phyloP scores from a whole-genome alignment of 495 filamentous ascomycete species.

The Cryomyces minteri region DNA sequence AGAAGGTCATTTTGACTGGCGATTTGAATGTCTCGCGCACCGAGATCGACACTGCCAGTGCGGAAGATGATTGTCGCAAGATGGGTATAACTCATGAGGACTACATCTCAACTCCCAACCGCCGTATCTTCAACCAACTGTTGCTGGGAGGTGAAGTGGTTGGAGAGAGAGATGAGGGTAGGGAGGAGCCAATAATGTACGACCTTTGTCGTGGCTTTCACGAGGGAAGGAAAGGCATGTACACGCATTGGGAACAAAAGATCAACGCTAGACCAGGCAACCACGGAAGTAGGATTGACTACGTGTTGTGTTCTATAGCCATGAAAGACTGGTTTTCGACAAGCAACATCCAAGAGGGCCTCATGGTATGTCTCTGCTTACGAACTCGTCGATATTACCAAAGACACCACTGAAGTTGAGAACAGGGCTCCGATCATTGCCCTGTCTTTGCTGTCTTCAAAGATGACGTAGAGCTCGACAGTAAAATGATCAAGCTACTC shows the following conservation, averaged over 20 bases:
- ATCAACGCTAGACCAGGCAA: slow-evolving; percentile 82
- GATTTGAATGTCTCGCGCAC: slow-evolving; percentile 78
- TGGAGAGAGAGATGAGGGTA: slow-evolving; percentile 49
- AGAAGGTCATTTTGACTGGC: slow-evolving; percentile 66
- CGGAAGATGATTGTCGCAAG: slow-evolving; percentile 51
- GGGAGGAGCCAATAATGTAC: slow-evolving; percentile 59
- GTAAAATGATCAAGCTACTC: slow-evolving; percentile 31
- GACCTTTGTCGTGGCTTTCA: slow-evolving; percentile 80
- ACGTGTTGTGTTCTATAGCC: slow-evolving; percentile 62
- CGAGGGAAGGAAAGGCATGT: slow-evolving; percentile 69
- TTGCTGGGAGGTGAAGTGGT: slow-evolving; percentile 52
- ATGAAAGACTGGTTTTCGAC: slow-evolving; percentile 75
- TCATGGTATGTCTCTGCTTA: slow-evolving; percentile 36
- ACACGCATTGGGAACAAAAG: slow-evolving; percentile 83
- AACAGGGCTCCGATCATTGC: slow-evolving; percentile 82
- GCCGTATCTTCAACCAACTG: slow-evolving; percentile 72
- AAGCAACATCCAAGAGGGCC: slow-evolving; percentile 87
- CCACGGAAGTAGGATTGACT: slow-evolving; percentile 81
- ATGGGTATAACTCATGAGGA: slow-evolving; percentile 43
- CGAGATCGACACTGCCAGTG: slow-evolving; percentile 54
- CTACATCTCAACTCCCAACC: slow-evolving; percentile 54
- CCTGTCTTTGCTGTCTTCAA: slow-evolving; percentile 74
- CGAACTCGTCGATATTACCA: too few species aligned
- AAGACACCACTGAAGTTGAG: too few species aligned
- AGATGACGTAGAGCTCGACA: slow-evolving; percentile 35